A percentile compares a stretch with the other conserved stretches of the same genome.
These are phyloP conservation scores for Alternaria novae-zelandiae DNA, from an alignment of 2,329 filamentous ascomycete genomes.

Conservation along the genomic window DNA sequence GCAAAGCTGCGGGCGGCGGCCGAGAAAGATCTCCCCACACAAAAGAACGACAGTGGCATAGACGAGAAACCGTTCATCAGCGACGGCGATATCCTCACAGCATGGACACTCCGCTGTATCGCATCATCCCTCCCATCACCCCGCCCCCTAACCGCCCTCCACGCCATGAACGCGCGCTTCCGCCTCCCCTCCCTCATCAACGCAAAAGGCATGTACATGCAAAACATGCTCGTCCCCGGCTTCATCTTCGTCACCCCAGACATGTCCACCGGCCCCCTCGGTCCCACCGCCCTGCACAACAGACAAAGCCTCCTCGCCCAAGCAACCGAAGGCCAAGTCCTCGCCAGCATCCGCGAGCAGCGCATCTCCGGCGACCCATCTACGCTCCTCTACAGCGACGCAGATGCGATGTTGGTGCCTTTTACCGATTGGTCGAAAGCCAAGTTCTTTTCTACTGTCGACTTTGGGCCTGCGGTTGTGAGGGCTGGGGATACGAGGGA, in stretches of 20 bases:
- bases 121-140: conserved; percentile 31
- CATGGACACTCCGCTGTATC: conserved; percentile 29
- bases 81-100: conserved; percentile 36
- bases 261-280: conserved; percentile 16
- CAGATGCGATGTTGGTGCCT: conserved; percentile 15
- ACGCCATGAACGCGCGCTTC: conserved; percentile 52
- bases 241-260: conserved; percentile 18
- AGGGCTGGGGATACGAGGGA: conserved; percentile 1
- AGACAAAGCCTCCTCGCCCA: conserved; percentile 19
- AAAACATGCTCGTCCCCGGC: conserved; percentile 20
- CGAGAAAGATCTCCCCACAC: conserved; percentile 29
- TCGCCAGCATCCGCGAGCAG: conserved; percentile 27
- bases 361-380: conserved; percentile 24
- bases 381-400: conserved; percentile 15
- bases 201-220: conserved; percentile 23
- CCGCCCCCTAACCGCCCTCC: conserved; percentile 48
- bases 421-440: conserved; percentile 24
- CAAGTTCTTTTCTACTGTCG: conserved; percentile 24
- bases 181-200: conserved; percentile 23
- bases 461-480: conserved; percentile 23
- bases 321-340: conserved; percentile 24
- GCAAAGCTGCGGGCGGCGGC: conserved; percentile 32
- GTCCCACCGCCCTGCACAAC: conserved; percentile 21
- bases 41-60: background rate
- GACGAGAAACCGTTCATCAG: conserved; percentile 24